phyloP scores from a whole-genome alignment of 2,329 filamentous ascomycete genomes.

The Calonectria naviculata region DNA sequence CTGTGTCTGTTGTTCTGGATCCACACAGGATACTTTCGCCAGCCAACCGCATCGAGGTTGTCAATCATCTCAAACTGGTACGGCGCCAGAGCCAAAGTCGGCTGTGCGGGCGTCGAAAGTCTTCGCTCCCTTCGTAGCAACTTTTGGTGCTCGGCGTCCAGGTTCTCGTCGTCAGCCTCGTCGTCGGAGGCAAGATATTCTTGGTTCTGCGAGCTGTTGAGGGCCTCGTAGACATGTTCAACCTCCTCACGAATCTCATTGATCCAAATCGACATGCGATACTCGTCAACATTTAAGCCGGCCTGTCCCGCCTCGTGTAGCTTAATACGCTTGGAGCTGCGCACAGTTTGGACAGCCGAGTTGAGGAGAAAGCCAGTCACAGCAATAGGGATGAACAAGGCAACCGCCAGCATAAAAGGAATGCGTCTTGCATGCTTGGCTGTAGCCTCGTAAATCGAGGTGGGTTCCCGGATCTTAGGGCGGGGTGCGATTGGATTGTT shows the following conservation, averaged over 20 bases:
- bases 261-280: slow-evolving; percentile 81
- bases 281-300: slow-evolving; percentile 75
- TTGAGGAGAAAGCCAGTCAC: slow-evolving; percentile 79
- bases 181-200: slow-evolving; percentile 75
- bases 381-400: slow-evolving; percentile 80
- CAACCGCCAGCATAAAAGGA: slow-evolving; percentile 73
- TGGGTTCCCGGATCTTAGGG: slow-evolving; percentile 42
- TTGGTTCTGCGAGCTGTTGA: slow-evolving; percentile 75
- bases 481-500: slow-evolving; percentile 67
- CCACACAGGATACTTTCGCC: slow-evolving; percentile 76
- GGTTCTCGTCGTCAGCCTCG: slow-evolving; percentile 51
- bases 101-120: slow-evolving; percentile 61
- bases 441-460: slow-evolving; percentile 45
- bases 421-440: slow-evolving; percentile 60
- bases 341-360: slow-evolving; percentile 79
- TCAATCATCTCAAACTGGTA: slow-evolving; percentile 89
- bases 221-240: slow-evolving; percentile 80
- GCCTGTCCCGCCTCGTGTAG: slow-evolving; percentile 79
- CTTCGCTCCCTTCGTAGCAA: slow-evolving; percentile 55
- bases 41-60: slow-evolving; percentile 74
- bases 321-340: slow-evolving; percentile 79
- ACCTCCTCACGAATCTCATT: slow-evolving; percentile 80
- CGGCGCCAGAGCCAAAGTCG: slow-evolving; percentile 80
- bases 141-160: slow-evolving; percentile 52
- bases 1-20: slow-evolving; percentile 83